A percentile compares a stretch with the other conserved stretches of the same genome.
Conservation (phyloP, 2,329 filamentous ascomycete genomes). For the Nakataea oryzae region DNA sequence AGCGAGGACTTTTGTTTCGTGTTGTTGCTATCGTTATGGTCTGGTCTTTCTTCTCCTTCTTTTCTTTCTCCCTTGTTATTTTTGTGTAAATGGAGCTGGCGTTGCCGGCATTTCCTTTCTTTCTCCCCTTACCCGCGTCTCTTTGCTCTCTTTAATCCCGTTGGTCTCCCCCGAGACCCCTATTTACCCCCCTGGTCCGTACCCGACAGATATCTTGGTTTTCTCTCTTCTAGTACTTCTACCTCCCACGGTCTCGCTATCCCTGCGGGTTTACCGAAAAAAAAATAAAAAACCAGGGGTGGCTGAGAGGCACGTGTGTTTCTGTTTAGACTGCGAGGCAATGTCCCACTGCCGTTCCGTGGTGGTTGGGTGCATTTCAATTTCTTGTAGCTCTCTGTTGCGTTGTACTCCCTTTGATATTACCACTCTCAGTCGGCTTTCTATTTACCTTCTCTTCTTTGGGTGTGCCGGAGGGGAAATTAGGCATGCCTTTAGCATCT, state of each 20-base stretch:
- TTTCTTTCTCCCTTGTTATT: background rate
- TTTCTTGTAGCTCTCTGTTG: background rate
- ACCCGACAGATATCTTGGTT: background rate
- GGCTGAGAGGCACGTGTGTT: background rate
- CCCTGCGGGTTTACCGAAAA: background rate
- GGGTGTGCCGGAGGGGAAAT: background rate
- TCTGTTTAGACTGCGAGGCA: background rate
- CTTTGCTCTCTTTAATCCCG: background rate
- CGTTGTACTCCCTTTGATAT: background rate
- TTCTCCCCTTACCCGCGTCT: background rate
- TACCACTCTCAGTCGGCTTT: background rate
- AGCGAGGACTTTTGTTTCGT: too few species aligned
- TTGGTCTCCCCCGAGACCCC: background rate
- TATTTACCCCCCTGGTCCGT: background rate
- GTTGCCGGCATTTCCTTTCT: background rate
- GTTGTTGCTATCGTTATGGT: too few species aligned
- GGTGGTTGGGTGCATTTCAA: background rate
- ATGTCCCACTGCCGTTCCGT: background rate
- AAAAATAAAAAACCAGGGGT: background rate
- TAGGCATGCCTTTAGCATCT: background rate
- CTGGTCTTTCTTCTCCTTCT: background rate
- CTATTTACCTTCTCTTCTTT: too few species aligned
- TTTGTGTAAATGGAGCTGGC: background rate
- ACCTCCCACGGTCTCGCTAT: background rate
- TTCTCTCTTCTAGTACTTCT: background rate